Conservation (phyloP, 495 filamentous ascomycete genomes). For the Aspergillus ellipticus region DNA sequence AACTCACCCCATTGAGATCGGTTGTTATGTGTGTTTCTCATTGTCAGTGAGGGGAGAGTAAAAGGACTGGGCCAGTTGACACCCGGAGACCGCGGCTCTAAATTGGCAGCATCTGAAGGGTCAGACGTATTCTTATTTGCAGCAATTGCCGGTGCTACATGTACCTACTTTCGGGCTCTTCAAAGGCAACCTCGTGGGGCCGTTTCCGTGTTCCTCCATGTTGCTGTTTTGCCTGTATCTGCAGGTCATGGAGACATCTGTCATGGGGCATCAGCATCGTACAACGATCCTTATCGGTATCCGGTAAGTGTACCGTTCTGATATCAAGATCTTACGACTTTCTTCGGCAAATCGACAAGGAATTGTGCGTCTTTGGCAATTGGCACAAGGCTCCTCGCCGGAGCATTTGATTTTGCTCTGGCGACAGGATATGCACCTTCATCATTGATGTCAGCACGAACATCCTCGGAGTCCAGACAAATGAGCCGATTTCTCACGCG, state of each 20-base stretch:
- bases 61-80: slow-evolving; percentile 6
- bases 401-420: slow-evolving; percentile 40
- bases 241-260: slow-evolving; percentile 19
- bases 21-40: slow-evolving; percentile 11
- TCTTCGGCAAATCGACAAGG: slow-evolving; percentile 23
- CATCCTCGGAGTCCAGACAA: neutral
- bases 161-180: neutral
- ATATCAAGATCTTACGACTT: slow-evolving; percentile 17
- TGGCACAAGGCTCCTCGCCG: slow-evolving; percentile 26
- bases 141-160: neutral
- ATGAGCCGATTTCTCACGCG: slow-evolving; percentile 7
- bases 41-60: slow-evolving; percentile 1
- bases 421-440: slow-evolving; percentile 30
- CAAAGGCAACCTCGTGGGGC: neutral
- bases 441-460: neutral
- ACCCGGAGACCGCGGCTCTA: neutral
- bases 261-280: neutral
- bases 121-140: neutral
- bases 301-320: slow-evolving; percentile 16
- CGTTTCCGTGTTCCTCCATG: neutral
- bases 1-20: slow-evolving; percentile 22
- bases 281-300: neutral
- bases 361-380: slow-evolving; percentile 22
- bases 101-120: neutral
- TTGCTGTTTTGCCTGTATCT: neutral